Conservation (phyloP, 1,139 yeast genomes). For the Wickerhamiella infanticola region DNA sequence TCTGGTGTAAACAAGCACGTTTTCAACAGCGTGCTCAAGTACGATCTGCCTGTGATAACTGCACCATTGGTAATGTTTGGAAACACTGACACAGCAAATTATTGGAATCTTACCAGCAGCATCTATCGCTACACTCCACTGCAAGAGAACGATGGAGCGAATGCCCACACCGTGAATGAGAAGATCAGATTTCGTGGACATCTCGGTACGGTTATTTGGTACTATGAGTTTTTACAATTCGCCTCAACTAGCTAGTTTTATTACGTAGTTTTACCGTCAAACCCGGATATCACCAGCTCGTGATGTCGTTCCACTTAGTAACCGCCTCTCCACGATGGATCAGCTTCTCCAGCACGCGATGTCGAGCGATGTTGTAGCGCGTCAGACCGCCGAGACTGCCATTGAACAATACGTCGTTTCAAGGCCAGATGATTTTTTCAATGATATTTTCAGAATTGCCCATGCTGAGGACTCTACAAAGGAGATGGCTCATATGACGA, state of each 20-base stretch:
- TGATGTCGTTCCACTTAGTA: neutral
- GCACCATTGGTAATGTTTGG: constrained; percentile 55
- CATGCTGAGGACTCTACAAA: constrained; percentile 4
- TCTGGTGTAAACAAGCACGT: constrained; percentile 43
- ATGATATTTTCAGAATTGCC: constrained; percentile 9
- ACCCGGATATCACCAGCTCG: too few relatives aligned
- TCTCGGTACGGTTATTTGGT: constrained; percentile 40
- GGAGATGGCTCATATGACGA: constrained; percentile 39
- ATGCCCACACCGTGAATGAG: constrained; percentile 46
- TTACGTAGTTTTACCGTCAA: too few relatives aligned
- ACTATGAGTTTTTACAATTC: constrained; percentile 28
- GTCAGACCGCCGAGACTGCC: constrained; percentile 11
- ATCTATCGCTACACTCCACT: constrained; percentile 46
- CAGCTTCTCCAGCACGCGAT: neutral
- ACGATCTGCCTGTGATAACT: constrained; percentile 16
- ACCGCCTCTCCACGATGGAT: neutral
- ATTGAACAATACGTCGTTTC: constrained; percentile 3
- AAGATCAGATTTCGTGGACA: constrained; percentile 36
- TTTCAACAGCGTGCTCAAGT: constrained; percentile 28
- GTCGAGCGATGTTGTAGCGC: constrained; percentile 7
- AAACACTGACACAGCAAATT: constrained; percentile 65
- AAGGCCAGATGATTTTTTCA: constrained; percentile 7
- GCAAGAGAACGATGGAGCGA: constrained; percentile 5
- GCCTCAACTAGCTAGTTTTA: neutral
- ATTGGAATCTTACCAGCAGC: constrained; percentile 53